phyloP scores from a whole-genome alignment of 345 rosid genomes.

The Euphorbia tirucalli region DNA sequence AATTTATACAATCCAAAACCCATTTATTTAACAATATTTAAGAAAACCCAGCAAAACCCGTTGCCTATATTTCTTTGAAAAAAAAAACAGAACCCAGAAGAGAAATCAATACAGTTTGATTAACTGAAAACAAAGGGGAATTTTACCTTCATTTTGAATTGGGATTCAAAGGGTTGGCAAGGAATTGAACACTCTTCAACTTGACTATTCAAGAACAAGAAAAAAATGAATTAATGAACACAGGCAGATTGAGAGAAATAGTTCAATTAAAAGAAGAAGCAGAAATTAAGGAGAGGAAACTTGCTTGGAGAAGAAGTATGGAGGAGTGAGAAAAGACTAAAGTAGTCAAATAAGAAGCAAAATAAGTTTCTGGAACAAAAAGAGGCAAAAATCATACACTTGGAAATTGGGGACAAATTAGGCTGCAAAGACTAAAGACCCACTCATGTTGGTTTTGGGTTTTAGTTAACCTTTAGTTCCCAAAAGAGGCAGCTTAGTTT shows the following conservation, averaged over 20 bases:
- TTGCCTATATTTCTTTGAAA: no score
- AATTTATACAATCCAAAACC: neutral
- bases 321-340: no score
- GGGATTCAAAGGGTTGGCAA: slow-evolving; percentile 9
- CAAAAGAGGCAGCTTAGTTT: neutral
- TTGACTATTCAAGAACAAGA: neutral
- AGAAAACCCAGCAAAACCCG: slow-evolving; percentile 9
- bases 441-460: neutral
- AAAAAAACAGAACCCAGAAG: neutral
- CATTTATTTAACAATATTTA: neutral
- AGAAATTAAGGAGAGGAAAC: neutral
- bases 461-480: neutral
- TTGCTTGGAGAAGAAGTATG: neutral
- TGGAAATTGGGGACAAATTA: neutral
- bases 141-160: slow-evolving; percentile 32
- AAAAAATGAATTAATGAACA: neutral
- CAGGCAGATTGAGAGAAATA: neutral
- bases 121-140: slow-evolving; percentile 3
- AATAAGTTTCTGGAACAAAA: neutral
- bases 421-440: neutral
- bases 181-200: slow-evolving; percentile 8
- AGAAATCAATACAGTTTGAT: neutral
- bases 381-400: neutral
- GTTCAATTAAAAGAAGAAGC: neutral
- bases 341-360: no score